These are phyloP conservation scores for Colletotrichum camelliae DNA, from an alignment of 2,329 filamentous ascomycete species.

Conservation along the genomic window DNA sequence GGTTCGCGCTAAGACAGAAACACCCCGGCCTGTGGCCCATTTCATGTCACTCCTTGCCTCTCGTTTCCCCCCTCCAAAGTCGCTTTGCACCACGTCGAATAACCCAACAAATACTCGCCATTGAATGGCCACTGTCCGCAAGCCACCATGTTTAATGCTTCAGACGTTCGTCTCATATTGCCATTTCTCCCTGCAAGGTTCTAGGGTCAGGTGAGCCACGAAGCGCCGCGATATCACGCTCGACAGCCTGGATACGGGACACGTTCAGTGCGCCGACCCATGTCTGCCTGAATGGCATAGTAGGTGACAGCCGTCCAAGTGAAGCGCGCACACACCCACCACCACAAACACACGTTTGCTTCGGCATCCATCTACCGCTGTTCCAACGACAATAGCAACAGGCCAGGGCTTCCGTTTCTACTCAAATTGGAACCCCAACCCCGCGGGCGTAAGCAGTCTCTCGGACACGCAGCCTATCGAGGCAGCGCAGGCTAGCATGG, in stretches of 20 bases:
- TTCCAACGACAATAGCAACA: neutral
- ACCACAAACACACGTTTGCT: neutral
- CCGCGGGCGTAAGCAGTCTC: neutral
- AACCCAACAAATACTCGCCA: neutral
- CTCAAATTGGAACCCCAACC: neutral
- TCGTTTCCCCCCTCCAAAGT: neutral
- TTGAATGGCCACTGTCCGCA: neutral
- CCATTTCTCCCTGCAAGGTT: neutral
- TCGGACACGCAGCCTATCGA: neutral
- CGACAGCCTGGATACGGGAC: neutral
- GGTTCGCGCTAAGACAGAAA: slow-evolving; percentile 18
- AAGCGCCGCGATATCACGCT: neutral
- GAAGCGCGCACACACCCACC: neutral
- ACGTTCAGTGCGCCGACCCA: neutral
- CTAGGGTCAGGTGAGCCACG: neutral
- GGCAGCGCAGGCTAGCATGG: neutral
- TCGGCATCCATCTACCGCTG: neutral
- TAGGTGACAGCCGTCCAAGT: neutral
- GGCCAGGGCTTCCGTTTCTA: neutral
- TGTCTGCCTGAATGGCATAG: neutral
- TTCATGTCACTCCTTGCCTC: neutral
- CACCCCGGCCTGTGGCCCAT: neutral
- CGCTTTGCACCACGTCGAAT: neutral
- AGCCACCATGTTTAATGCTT: neutral
- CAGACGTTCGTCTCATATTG: slow-evolving; percentile 19